A percentile compares a stretch with the other conserved stretches of the same genome.
phyloP scores from a whole-genome alignment of 768 basidiomycete species.

The Lanmaoa pseudosensibilis region DNA sequence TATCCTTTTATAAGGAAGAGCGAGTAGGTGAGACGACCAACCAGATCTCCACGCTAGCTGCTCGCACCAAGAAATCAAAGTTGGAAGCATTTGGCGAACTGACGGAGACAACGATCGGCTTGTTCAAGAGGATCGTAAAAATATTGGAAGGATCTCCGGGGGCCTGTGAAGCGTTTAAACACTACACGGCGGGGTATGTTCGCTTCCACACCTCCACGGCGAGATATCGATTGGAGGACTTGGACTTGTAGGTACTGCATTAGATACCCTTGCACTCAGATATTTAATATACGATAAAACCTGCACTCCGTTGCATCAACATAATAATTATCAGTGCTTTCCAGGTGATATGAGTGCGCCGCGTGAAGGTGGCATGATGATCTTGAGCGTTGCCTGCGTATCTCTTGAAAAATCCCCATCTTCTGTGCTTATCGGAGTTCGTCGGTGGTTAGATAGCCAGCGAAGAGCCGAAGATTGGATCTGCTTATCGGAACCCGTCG shows the following conservation, averaged over 20 bases:
- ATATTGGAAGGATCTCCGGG: slow-evolving; percentile 21
- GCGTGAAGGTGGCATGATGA: too few species aligned
- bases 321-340: too few species aligned
- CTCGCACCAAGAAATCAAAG: slow-evolving; percentile 18
- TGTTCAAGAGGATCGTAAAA: slow-evolving; percentile 23
- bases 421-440: background rate
- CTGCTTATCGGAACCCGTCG: too few species aligned
- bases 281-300: too few species aligned
- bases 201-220: slow-evolving; percentile 27
- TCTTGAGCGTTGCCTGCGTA: too few species aligned
- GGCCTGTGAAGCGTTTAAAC: slow-evolving; percentile 19
- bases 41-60: background rate
- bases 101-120: slow-evolving; percentile 25
- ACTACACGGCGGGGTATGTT: slow-evolving; percentile 24
- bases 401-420: too few species aligned
- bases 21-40: slow-evolving; percentile 35
- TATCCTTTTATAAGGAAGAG: slow-evolving; percentile 45
- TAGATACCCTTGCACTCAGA: too few species aligned
- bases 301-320: too few species aligned
- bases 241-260: slow-evolving; percentile 3
- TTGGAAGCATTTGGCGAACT: slow-evolving; percentile 25
- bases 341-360: too few species aligned
- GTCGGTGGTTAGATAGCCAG: background rate
- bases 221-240: slow-evolving; percentile 28
- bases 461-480: background rate